Base-by-base conservation (phyloP, 2,329 filamentous ascomycete genomes). In the Kalaharituber pfeilii region DNA sequence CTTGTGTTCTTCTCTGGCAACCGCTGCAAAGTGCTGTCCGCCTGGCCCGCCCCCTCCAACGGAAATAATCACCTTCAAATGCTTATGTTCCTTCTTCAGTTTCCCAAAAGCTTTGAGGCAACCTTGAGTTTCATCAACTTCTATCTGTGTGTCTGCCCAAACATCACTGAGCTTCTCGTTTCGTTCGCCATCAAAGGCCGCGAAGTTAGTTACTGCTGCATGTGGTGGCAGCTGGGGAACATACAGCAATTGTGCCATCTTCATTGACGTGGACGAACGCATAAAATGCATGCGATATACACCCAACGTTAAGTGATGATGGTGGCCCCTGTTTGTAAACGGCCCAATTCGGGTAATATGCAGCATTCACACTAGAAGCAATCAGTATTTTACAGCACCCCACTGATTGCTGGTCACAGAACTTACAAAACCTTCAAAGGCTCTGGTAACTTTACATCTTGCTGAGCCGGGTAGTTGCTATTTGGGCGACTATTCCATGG, bases 341-440 rank as follows among this genome's bases (percentile, higher is more conserved):
- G 56, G 80, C 74, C 70, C 78, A 80, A 68, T 86, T 89, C n/a
- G 84, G 83, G 67, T 86, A 91, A 69, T 89, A 91, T 18, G 86
- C 82, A 22, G 81, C 84, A 67, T 91, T 91, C 22, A 57, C 59
- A 49, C 60, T 64, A 27, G 44, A 60, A 45, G 3, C 24, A 6
- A 25, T 47, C 42, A 47, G 42, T 54, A 54, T 51, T 39, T 73
- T 74, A 53, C 72, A 75, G 61, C 77, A 80, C 62, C 72, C 74
- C 60, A 78, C 80, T 42, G 68, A 84, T 56, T 87, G 82, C n/a
- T 36, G 30, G 30, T 9, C n/a, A 22, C 4, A 22, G 13, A 47
- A 18, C 42, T 22, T 47, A 47, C 42, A 47, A 47, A 18, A 47
- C 42, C 25, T 4, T 15, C 18, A 24, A 22, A 3, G 42, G 42